Base-by-base conservation (phyloP, 2,329 filamentous ascomycete species). In the Fusarium sp. region DNA sequence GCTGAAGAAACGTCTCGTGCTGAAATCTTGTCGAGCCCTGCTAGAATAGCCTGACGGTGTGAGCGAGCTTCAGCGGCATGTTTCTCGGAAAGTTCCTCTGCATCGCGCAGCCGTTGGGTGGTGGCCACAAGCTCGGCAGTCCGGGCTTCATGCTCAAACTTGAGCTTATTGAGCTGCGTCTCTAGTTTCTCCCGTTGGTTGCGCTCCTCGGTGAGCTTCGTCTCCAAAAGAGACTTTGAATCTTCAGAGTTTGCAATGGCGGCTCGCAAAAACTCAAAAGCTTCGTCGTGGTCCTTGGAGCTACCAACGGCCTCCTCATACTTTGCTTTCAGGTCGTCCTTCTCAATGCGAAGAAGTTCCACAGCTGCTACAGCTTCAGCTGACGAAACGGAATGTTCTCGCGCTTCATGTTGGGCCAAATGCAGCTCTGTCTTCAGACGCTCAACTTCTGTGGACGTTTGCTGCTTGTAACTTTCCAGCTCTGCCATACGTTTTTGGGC, bases 11-110 rank as follows among this genome's bases (percentile, higher is more conserved):
- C 77, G 62, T 90, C 87, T 36, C 87, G 87, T 2, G 87, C 78
- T 1, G 87, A 82, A 9, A 95, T 88, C 79, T 92, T 94, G 73
- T 94, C 92, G 11, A 99, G 86, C 6, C 96, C 95, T 51, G 90
- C 87, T 47, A 98, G 83, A 36, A 99, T 90, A 23, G 93, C 95
- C 73, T 92, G 86, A 27, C 93, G 93, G 77, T 98, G 95, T 15
- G 92, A 92, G 60, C 91, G 88, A 7, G 96, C 95, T 82, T 99
- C 97, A 71, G 91, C 90, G 6, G 95, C 93, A 79, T 97, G 91
- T 72, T 92, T 94, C 75, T 97, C 93, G 2, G 93, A 93, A 46
- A 98, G 82, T 76, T 97, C 94, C 81, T 99, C 94, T 0, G 94
- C 90, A 79, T 98, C 95, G 41, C 89, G 90, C 51, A 99, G 82